Conservation (phyloP, 208 protist genomes). For the Blastocrithidia nonstop region DNA sequence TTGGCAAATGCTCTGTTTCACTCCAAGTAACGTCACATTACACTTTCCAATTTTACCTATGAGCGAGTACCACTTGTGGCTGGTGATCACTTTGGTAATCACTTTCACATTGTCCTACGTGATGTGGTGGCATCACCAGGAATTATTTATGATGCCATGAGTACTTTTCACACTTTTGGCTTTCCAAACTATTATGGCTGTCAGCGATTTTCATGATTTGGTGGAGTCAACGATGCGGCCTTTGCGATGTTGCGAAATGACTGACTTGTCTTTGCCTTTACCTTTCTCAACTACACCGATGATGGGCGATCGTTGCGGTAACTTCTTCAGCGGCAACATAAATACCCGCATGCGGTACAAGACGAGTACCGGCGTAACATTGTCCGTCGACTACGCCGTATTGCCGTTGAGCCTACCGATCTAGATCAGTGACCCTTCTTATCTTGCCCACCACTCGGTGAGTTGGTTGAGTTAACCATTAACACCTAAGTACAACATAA, state of each 20-base stretch:
- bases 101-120: constrained; percentile 65
- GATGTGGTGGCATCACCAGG: constrained; percentile 34
- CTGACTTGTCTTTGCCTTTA: constrained; percentile 74
- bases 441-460: constrained; percentile 25
- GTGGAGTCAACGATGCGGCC: constrained; percentile 43
- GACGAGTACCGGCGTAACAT: constrained; percentile 69
- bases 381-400: constrained; percentile 52
- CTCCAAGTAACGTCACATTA: constrained; percentile 20
- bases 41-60: constrained; percentile 73
- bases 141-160: constrained; percentile 25
- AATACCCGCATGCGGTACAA: constrained; percentile 66
- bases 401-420: constrained; percentile 44
- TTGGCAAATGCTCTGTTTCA: constrained; percentile 36
- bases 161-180: constrained; percentile 29
- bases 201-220: constrained; percentile 84
- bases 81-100: constrained; percentile 68
- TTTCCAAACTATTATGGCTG: constrained; percentile 85
- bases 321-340: constrained; percentile 60
- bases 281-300: constrained; percentile 73
- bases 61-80: constrained; percentile 31
- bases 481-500: constrained; percentile 7
- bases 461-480: constrained; percentile 8
- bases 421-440: constrained; percentile 59
- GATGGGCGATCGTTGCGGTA: constrained; percentile 42
- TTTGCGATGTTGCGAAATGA: constrained; percentile 72